Percentiles rank a stretch among this genome's conserved stretches.
These are phyloP conservation scores for Trametes versicolor DNA, from an alignment of 1,284 basidiomycete species.

Conservation along the genomic window DNA sequence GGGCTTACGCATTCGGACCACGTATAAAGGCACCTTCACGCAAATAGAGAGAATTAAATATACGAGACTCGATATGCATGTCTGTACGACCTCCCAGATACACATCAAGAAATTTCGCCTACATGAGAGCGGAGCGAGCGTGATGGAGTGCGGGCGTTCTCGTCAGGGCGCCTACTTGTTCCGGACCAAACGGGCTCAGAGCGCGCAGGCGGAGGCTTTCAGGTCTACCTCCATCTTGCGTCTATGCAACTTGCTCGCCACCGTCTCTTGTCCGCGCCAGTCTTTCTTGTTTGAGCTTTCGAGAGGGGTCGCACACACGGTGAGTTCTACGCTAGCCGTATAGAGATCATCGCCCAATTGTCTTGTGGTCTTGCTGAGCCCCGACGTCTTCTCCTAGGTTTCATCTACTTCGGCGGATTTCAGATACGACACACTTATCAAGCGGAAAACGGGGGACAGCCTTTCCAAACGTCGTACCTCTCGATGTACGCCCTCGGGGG, in stretches of 20 bases:
- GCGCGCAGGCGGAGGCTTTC: slow-evolving; percentile 12
- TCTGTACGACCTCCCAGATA: no score
- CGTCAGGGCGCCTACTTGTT: neutral
- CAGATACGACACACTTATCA: neutral
- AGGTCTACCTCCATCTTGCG: slow-evolving; percentile 10
- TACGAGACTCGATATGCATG: no score
- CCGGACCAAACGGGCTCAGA: neutral
- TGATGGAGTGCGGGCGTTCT: no score
- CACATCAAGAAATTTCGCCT: no score
- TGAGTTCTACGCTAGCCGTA: slow-evolving; percentile 1
- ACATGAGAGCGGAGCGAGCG: no score
- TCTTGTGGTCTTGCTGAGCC: slow-evolving; percentile 9
- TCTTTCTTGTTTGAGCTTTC: slow-evolving; percentile 1
- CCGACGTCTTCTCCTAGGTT: slow-evolving; percentile 8
- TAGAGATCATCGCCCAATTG: neutral
- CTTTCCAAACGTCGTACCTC: slow-evolving; percentile 3
- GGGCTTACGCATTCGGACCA: neutral
- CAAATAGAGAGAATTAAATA: no score
- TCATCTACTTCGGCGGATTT: neutral
- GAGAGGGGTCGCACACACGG: neutral
- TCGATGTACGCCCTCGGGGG: slow-evolving; percentile 28
- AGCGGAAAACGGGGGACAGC: neutral
- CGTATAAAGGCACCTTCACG: no score
- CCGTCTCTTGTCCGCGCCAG: slow-evolving; percentile 5
- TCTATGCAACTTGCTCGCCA: slow-evolving; percentile 15